phyloP scores from a whole-genome alignment of 306 rosid species.

The Luffa acutangula region DNA sequence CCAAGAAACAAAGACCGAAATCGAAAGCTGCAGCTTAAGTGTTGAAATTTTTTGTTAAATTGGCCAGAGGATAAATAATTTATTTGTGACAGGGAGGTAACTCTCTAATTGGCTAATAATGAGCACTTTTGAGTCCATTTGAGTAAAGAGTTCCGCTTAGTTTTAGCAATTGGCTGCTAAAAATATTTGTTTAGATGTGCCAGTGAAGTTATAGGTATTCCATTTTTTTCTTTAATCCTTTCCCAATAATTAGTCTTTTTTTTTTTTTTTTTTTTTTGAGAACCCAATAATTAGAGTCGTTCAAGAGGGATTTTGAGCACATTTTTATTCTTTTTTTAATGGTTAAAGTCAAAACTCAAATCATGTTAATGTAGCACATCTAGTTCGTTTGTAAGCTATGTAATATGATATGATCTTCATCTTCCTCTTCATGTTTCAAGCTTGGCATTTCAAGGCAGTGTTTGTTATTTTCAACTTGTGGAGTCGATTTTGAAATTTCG shows the following conservation, averaged over 20 bases:
- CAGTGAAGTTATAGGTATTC: constrained; percentile 1
- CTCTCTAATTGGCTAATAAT: constrained; percentile 10
- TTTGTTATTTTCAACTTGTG: not conserved
- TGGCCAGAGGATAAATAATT: constrained; percentile 13
- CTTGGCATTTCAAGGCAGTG: not conserved
- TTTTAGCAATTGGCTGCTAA: constrained; percentile 9
- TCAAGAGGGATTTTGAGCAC: constrained; percentile 1
- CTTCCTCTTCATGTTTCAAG: not conserved
- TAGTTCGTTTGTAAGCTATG: not conserved
- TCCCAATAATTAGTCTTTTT: constrained; percentile 4
- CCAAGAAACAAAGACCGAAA: constrained; percentile 75
- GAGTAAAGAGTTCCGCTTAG: constrained; percentile 5
- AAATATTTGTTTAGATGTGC: constrained; percentile 5
- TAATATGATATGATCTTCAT: not conserved
- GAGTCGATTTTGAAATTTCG: not conserved
- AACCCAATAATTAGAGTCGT: constrained; percentile 6
- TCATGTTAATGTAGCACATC: not conserved
- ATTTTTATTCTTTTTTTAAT: not conserved
- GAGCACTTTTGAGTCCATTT: constrained; percentile 3
- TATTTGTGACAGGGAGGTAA: constrained; percentile 13
- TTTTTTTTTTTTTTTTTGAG: too few species aligned
- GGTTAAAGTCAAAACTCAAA: not conserved
- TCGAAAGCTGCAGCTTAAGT: constrained; percentile 48
- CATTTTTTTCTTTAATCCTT: not conserved
- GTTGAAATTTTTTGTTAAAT: constrained; percentile 23